Conservation (phyloP, 2,329 filamentous ascomycete genomes). For the Hymenoscyphus fraxineus region DNA sequence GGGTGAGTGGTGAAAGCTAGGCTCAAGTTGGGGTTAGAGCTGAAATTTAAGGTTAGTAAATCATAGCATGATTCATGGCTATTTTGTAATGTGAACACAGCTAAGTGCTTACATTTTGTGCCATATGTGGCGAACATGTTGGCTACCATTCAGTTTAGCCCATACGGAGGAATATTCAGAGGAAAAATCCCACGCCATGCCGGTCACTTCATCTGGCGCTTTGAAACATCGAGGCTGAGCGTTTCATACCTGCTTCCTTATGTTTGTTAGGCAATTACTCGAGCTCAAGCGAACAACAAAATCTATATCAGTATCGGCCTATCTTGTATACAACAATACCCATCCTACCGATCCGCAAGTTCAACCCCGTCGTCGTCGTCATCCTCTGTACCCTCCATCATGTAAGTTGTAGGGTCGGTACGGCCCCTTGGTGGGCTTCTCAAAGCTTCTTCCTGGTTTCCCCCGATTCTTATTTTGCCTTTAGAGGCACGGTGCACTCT, state of each 20-base stretch:
- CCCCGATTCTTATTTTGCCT: conserved; percentile 51
- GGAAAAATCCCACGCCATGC: too few species aligned
- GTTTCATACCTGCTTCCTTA: neutral
- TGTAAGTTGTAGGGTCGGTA: conserved; percentile 34
- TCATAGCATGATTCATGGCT: too few species aligned
- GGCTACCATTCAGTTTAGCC: too few species aligned
- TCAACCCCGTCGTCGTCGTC: conserved; percentile 44
- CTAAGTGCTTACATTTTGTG: too few species aligned
- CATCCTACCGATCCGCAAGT: conserved; percentile 36
- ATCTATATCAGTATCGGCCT: neutral
- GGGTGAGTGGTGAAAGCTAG: too few species aligned
- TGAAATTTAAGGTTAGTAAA: too few species aligned
- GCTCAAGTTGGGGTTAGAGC: too few species aligned
- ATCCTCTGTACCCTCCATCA: conserved; percentile 51
- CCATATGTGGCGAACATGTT: too few species aligned
- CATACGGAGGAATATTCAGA: too few species aligned
- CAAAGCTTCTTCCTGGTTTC: conserved; percentile 33
- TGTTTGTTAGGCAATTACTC: neutral
- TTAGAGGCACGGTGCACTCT: conserved; percentile 51
- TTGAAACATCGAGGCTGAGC: neutral
- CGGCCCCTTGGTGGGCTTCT: conserved; percentile 33
- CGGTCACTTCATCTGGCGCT: neutral
- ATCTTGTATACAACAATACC: neutral
- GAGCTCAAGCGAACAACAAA: neutral
- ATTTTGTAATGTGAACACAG: too few species aligned